Evolutionary conservation across 1,139 yeast species (phyloP).

Genomic region (Taphrina confusa): DNA sequence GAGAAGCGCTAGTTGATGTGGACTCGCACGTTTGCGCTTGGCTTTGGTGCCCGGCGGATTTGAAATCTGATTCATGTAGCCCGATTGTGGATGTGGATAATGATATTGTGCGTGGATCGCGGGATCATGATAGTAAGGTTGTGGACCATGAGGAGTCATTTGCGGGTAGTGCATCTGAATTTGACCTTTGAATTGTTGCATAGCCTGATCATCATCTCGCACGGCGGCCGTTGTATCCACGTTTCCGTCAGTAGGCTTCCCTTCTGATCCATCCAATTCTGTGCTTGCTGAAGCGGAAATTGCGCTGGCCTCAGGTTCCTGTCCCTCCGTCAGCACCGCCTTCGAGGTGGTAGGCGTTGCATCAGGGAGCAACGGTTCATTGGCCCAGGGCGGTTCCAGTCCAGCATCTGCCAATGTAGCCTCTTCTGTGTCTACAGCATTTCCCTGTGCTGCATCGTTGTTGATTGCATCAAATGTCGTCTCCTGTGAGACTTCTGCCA

Average conservation of each 20-base stretch:
- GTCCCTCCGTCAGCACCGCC: no score
- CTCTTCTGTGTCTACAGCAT: no score
- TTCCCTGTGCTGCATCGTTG: no score
- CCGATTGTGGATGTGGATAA: slow-evolving; percentile 9
- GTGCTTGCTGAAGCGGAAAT: no score
- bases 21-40: slow-evolving; percentile 48
- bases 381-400: slow-evolving; percentile 4
- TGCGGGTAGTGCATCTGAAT: background rate
- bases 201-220: background rate
- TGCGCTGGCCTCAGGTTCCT: no score
- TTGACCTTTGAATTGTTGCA: slow-evolving; percentile 5
- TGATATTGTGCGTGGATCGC: background rate
- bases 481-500: no score
- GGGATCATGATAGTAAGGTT: slow-evolving; percentile 18
- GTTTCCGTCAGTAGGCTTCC: no score
- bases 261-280: no score
- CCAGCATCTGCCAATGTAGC: no score
- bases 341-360: background rate
- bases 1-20: slow-evolving; percentile 46
- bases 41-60: slow-evolving; percentile 42
- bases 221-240: background rate
- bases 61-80: slow-evolving; percentile 8
- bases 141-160: slow-evolving; percentile 1
- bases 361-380: slow-evolving; percentile 2
- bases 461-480: no score